These are phyloP conservation scores for Umbelopsis ramanniana DNA, from an alignment of 192 early-diverging fungal genomes.

Conservation along the genomic window DNA sequence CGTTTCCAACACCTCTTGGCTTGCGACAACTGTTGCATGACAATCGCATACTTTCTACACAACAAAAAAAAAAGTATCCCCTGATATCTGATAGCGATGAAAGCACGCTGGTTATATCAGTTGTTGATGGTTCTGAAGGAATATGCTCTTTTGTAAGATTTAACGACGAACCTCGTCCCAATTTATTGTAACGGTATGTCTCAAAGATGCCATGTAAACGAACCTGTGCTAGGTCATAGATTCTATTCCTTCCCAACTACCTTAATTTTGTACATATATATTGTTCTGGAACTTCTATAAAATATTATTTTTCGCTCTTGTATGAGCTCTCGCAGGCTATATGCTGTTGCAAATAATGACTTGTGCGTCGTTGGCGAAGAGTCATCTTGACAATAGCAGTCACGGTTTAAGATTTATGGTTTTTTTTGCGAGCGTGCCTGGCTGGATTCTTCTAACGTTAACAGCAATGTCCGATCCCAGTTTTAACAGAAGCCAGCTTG, in stretches of 20 bases:
- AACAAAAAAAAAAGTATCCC: not conserved
- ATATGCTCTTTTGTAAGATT: slow-evolving; percentile 16
- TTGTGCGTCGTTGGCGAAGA: not conserved
- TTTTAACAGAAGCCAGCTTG: slow-evolving; percentile 19
- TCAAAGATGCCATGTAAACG: too few species aligned
- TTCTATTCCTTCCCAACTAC: too few species aligned
- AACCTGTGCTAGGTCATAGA: too few species aligned
- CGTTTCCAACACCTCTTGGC: not conserved
- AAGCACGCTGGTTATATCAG: not conserved
- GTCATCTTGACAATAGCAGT: not conserved
- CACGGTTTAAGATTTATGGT: not conserved
- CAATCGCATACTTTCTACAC: not conserved
- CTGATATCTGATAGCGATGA: not conserved
- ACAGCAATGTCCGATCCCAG: slow-evolving; percentile 14
- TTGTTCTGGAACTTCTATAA: too few species aligned
- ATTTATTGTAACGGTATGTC: not conserved
- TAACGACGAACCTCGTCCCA: not conserved
- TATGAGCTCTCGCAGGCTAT: too few species aligned
- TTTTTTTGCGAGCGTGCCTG: slow-evolving; percentile 21
- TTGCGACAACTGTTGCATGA: not conserved
- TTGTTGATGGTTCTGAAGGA: slow-evolving; percentile 19
- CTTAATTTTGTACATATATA: too few species aligned
- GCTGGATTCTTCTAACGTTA: not conserved
- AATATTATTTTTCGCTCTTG: too few species aligned
- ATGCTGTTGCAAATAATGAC: not conserved